These are phyloP conservation scores for Euphorbia tirucalli DNA, from an alignment of 345 rosid genomes.

Conservation along the genomic window DNA sequence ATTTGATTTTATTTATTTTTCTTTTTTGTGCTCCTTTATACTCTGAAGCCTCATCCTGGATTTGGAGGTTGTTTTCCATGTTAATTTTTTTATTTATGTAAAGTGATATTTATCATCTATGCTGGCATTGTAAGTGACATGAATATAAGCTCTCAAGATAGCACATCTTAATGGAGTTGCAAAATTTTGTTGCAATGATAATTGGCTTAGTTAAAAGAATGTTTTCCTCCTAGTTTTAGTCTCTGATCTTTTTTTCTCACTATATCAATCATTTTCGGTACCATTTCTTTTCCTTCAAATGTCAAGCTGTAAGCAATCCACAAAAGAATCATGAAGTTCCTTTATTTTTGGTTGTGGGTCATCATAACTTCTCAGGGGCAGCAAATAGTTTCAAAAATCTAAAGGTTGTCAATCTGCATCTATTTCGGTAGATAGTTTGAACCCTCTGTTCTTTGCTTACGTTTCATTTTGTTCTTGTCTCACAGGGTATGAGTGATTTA, in stretches of 20 bases:
- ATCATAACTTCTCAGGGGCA: not conserved
- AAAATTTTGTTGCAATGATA: not conserved
- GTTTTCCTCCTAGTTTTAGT: not conserved
- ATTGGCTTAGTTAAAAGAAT: not conserved
- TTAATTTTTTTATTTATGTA: not conserved
- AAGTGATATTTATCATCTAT: not conserved
- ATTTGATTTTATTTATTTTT: not conserved
- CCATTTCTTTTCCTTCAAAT: not conserved
- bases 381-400: not conserved
- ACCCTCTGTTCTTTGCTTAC: not conserved
- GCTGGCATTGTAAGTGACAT: not conserved
- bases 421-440: not conserved
- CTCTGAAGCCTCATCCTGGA: slow-evolving; percentile 1
- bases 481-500: slow-evolving; percentile 96
- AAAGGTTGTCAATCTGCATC: not conserved
- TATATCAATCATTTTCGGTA: not conserved
- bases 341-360: not conserved
- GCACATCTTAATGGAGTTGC: not conserved
- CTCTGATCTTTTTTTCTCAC: not conserved
- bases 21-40: not conserved
- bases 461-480: slow-evolving; percentile 9
- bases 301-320: not conserved
- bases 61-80: not conserved
- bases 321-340: not conserved
- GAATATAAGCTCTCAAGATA: not conserved